A percentile compares a stretch with the other conserved stretches of the same genome.
Conservation (phyloP, 371 early-diverging fungal species). For the Actinomortierella ambigua region DNA sequence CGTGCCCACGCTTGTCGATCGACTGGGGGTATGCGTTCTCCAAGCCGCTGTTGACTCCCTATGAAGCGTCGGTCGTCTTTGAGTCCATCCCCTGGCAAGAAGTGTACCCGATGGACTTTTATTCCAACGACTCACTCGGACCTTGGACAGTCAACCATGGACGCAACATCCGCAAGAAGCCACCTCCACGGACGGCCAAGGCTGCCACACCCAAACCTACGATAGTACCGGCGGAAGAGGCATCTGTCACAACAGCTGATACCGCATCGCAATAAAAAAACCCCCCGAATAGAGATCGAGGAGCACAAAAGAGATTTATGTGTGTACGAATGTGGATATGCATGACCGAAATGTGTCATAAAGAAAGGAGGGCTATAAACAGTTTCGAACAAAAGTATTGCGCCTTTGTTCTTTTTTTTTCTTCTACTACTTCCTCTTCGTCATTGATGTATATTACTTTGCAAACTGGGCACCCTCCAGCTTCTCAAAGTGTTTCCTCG, state of each 20-base stretch:
- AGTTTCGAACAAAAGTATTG: too few relatives aligned
- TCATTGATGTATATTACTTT: constrained; percentile 20
- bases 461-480: constrained; percentile 65
- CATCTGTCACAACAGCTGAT: too few relatives aligned
- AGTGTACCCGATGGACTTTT: constrained; percentile 98
- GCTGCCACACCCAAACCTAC: too few relatives aligned
- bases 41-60: constrained; percentile 95
- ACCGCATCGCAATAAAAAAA: too few relatives aligned
- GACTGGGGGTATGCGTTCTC: constrained; percentile 99
- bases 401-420: too few relatives aligned
- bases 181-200: background rate
- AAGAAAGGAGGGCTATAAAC: too few relatives aligned
- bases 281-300: too few relatives aligned
- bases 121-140: constrained; percentile 89
- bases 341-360: too few relatives aligned
- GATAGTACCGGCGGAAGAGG: too few relatives aligned
- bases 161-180: constrained; percentile 48
- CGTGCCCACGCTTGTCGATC: constrained; percentile 98
- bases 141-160: constrained; percentile 95
- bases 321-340: too few relatives aligned
- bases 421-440: too few relatives aligned
- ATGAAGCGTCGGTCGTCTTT: constrained; percentile 93
- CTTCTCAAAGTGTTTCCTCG: constrained; percentile 87
- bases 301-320: too few relatives aligned
- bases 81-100: constrained; percentile 79